A percentile compares a stretch with the other conserved stretches of the same genome.
phyloP scores from a whole-genome alignment of 2,329 filamentous ascomycete genomes.

The Dothistroma pini region DNA sequence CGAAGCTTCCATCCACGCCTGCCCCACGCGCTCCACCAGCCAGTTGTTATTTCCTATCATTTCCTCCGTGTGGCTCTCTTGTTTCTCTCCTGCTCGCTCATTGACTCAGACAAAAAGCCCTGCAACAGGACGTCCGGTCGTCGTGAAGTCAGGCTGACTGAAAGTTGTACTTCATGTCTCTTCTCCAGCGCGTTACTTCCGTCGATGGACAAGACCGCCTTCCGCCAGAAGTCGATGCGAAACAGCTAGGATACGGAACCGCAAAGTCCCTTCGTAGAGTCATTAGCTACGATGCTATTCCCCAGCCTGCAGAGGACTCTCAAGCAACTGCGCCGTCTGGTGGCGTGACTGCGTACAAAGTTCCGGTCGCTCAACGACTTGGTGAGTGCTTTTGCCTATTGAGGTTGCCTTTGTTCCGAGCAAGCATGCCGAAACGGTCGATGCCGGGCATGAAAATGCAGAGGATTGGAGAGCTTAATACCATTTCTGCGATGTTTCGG shows the following conservation, averaged over 20 bases:
- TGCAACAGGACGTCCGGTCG: conserved; percentile 8
- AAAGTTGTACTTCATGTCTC: conserved; percentile 42
- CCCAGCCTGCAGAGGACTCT: conserved; percentile 35
- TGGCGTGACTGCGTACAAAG: conserved; percentile 49
- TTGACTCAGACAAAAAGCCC: neutral
- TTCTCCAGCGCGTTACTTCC: conserved; percentile 50
- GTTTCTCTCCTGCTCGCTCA: neutral
- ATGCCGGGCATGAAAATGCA: neutral
- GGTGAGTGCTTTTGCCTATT: conserved; percentile 25
- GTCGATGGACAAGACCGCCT: conserved; percentile 50
- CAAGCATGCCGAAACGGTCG: neutral
- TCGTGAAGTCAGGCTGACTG: neutral
- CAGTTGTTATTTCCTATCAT: neutral
- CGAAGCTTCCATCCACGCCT: neutral
- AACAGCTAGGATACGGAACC: conserved; percentile 23
- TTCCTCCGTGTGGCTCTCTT: conserved; percentile 2
- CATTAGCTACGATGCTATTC: conserved; percentile 50
- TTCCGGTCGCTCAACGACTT: conserved; percentile 37
- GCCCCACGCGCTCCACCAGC: conserved; percentile 1
- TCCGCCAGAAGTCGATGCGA: conserved; percentile 20
- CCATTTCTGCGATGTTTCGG: neutral
- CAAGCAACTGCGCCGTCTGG: conserved; percentile 39
- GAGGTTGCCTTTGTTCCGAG: neutral
- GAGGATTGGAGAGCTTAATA: neutral
- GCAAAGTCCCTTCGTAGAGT: conserved; percentile 36